Base-by-base conservation (phyloP, 371 early-diverging fungal genomes). In the Syncephalastrum racemosum region DNA sequence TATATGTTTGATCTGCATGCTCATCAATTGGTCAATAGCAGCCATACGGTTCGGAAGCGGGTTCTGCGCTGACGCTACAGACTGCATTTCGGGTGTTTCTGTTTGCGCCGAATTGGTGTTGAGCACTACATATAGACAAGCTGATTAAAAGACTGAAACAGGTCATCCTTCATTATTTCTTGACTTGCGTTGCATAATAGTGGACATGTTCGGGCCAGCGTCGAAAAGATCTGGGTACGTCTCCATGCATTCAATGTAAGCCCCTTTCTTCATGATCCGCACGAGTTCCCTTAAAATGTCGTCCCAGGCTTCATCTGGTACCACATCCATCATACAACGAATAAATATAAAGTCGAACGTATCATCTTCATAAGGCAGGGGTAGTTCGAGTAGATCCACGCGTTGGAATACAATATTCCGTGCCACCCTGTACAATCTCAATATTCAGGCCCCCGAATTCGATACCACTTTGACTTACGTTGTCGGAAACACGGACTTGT, bases 11-110 rank as follows among this genome's bases (percentile, higher is more conserved):
- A 75, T 71, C 20, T 70, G 72, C 76, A 75, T 75, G 0, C 66
- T 64, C 54, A 59, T 66, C 16, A 75, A 31, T 25, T 71, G 72
- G 27, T 36, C 60, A 2, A 66, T 54, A 31, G 66, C 63, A 2
- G 76, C 76, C 24, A 75, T 62, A 43, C 73, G 58, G 46, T 75
- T 75, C 14, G 76, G 76, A 57, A 68, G 60, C n/a, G 76, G 76
- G 48, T 75, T 75, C 18, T 54, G 57, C 5, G 47, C 41, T 10
- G 27, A 3, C n/a, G 36, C 1, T 18, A 10, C 31, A 23, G 25
- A 27, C 5, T 10, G 27, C 8, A 27, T 27, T 14, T 36, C 16
- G 10, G 39, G 47, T 41, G 13, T 18, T 39, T 27, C 22, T 40
- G n/a, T 41, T 47, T 4, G 36, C 4, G 56, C 19, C 48, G 20